Base-by-base conservation (phyloP, 2,329 filamentous ascomycete genomes). In the Clonostachys solani region DNA sequence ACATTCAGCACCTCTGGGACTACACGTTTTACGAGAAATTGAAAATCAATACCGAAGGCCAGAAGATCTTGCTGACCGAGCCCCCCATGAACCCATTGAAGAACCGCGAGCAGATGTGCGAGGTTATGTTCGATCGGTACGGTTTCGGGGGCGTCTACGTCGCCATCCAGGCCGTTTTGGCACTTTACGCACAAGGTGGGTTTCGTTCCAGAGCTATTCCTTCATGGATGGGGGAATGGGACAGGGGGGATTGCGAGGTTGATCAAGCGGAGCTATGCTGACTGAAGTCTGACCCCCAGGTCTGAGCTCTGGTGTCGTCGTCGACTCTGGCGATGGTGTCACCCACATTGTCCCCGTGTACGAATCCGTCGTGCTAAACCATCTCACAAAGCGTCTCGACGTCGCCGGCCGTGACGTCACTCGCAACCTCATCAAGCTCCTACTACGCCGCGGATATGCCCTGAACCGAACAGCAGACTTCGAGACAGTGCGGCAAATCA, bases 1-100 rank as follows among this genome's bases (percentile, higher is more conserved):
- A 99, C 69, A 99, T 99, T 94, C 89, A 96, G 75, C 92, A 97
- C 65, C 84, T 99, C 47, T 99, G 94, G 94, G 92, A 99, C 73
- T 97, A 95, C 69, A 99, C 94, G 19, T 99, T 99, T 69, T 86
- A 82, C 70, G 92, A 99, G 68, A 97, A 97, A 82, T 89, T 99
- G 82, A 84, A 91, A 69, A 77, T 99, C 57, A 89, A 97, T 66
- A 83, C 94, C 3, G 83, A 82, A 18, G 92, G 90, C 56, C 90
- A 92, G 70, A 99, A 99, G 81, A 97, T 99, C 67, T 81, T 99
- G 54, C 81, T 97, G 57, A 97, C 92, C 42, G 94, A 99, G 72
- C 92, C 94, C 35, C 94, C 94, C 15, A 94, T 97, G 87, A 97
- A 99, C 72, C 94, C 94, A 42, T 78, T 97, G 51, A 92, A 86